Conservation (phyloP, 768 basidiomycete genomes). For the Scleroderma bovista region DNA sequence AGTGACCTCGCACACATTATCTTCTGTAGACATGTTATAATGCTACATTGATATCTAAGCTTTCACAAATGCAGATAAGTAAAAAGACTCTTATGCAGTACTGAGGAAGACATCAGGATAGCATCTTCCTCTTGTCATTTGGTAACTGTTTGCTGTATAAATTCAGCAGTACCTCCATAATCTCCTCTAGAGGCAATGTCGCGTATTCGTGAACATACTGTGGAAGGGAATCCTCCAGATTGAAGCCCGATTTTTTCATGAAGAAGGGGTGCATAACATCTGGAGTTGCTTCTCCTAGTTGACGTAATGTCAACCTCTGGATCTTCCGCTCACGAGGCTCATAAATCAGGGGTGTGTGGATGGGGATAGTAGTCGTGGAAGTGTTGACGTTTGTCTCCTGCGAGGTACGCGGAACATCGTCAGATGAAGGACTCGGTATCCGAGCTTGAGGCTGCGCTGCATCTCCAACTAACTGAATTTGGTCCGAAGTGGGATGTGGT, state of each 20-base stretch:
- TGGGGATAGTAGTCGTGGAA: background rate
- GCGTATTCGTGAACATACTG: slow-evolving; percentile 87
- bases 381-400: slow-evolving; percentile 11
- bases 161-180: slow-evolving; percentile 74
- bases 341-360: slow-evolving; percentile 40
- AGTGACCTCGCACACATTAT: slow-evolving; percentile 3
- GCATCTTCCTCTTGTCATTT: slow-evolving; percentile 7
- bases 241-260: slow-evolving; percentile 81
- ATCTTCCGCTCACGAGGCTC: slow-evolving; percentile 56
- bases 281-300: slow-evolving; percentile 84
- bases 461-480: slow-evolving; percentile 7
- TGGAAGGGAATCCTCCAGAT: slow-evolving; percentile 76
- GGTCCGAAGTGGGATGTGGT: slow-evolving; percentile 1
- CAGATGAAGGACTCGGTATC: background rate
- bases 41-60: background rate
- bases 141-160: slow-evolving; percentile 72
- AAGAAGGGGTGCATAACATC: slow-evolving; percentile 87
- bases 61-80: background rate
- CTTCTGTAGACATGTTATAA: background rate
- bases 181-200: slow-evolving; percentile 74
- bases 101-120: background rate
- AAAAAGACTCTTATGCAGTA: background rate
- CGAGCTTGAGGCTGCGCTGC: background rate
- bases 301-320: slow-evolving; percentile 78
- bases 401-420: slow-evolving; percentile 5